phyloP scores from a whole-genome alignment of 2,329 filamentous ascomycete genomes.

The Colletotrichum orchidophilum region DNA sequence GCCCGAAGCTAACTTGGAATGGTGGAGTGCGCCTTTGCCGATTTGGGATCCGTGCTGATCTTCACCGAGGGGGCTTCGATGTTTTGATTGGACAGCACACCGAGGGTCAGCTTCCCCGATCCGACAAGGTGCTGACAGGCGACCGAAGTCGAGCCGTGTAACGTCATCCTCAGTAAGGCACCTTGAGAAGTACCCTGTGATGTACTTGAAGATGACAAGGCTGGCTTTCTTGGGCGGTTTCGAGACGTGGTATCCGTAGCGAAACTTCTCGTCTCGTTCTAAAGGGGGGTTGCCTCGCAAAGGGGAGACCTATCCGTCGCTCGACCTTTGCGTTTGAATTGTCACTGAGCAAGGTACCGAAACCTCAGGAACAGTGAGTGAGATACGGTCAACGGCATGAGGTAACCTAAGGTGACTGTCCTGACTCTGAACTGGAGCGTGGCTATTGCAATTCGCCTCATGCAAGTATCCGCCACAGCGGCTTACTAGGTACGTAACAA shows the following conservation, averaged over 20 bases:
- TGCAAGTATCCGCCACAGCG: neutral
- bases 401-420: too few species aligned
- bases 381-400: too few species aligned
- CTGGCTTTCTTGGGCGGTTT: too few species aligned
- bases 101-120: neutral
- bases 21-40: constrained; percentile 19
- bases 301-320: too few species aligned
- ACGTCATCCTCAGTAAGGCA: neutral
- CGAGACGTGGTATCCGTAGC: too few species aligned
- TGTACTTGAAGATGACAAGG: neutral
- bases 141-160: neutral
- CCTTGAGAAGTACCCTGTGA: neutral
- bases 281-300: too few species aligned
- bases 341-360: too few species aligned
- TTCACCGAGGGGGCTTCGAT: neutral
- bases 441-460: too few species aligned
- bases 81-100: neutral
- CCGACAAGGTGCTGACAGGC: neutral
- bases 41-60: neutral
- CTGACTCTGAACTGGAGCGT: too few species aligned
- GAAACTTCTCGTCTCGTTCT: too few species aligned
- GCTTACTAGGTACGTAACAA: neutral
- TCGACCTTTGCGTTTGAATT: too few species aligned
- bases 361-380: too few species aligned
- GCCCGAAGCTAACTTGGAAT: constrained; percentile 19